Evolutionary conservation across 768 basidiomycete species (phyloP).

Genomic region (Collybia sp.): DNA sequence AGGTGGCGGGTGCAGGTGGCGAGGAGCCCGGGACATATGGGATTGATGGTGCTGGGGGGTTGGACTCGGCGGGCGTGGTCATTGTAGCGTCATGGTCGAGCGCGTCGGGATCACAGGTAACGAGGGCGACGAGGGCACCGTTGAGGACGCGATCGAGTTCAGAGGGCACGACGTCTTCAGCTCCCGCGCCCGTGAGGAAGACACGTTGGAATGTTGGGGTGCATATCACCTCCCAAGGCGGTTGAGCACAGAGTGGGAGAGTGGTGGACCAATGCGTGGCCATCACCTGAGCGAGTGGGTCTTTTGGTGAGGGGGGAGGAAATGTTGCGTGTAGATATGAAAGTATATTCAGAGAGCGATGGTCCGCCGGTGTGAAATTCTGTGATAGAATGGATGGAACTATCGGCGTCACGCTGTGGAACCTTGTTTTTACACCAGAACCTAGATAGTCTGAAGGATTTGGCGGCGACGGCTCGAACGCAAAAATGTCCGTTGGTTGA

Average conservation of each 20-base stretch:
- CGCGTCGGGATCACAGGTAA: conserved; percentile 44
- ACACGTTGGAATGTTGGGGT: conserved; percentile 54
- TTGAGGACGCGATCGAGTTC: conserved; percentile 75
- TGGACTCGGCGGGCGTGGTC: neutral
- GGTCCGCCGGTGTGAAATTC: conserved; percentile 56
- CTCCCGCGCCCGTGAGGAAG: conserved; percentile 65
- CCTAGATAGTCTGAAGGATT: no score
- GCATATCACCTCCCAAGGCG: conserved; percentile 72
- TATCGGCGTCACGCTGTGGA: conserved; percentile 43
- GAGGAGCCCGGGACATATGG: conserved; percentile 56
- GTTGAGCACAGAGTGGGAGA: conserved; percentile 59
- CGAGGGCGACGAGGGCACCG: conserved; percentile 75
- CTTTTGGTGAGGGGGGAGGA: conserved; percentile 11
- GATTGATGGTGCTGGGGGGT: conserved; percentile 15
- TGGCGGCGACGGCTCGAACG: conserved; percentile 28
- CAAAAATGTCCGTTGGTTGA: conserved; percentile 57
- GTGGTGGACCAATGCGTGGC: conserved; percentile 61
- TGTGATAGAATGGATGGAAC: conserved; percentile 37
- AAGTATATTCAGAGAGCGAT: conserved; percentile 63
- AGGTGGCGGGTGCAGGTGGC: conserved; percentile 53
- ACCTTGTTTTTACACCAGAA: conserved; percentile 12
- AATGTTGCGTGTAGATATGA: conserved; percentile 71
- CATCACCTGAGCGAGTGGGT: conserved; percentile 24
- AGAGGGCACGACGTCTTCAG: conserved; percentile 69
- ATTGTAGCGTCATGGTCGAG: conserved; percentile 20